Evolutionary conservation across 2,329 filamentous ascomycete genomes (phyloP).

Genomic region (Ophiocordyceps camponoti-leonardi): DNA sequence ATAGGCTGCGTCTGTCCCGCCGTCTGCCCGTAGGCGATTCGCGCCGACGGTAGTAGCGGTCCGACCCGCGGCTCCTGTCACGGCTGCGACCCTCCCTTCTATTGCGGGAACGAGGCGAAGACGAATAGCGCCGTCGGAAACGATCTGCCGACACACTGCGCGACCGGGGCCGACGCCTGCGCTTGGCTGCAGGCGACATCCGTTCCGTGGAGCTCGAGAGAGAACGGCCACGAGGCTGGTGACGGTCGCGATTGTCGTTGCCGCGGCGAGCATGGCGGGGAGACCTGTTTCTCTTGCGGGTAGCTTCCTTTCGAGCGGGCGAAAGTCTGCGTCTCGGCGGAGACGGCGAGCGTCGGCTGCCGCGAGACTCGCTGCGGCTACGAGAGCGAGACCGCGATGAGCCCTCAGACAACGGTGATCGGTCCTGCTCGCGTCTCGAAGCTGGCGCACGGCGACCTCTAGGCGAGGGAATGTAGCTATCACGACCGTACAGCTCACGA

Average conservation of each 20-base stretch:
- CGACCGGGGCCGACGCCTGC: slow-evolving; percentile 31
- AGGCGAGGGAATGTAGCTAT: slow-evolving; percentile 35
- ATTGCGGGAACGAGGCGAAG: slow-evolving; percentile 24
- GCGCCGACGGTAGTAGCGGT: slow-evolving; percentile 2
- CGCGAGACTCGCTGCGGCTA: slow-evolving; percentile 13
- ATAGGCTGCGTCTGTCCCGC: slow-evolving; percentile 1
- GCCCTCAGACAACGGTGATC: slow-evolving; percentile 18
- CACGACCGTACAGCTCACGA: slow-evolving; percentile 27
- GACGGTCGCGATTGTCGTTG: slow-evolving; percentile 7
- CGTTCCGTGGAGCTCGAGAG: slow-evolving; percentile 19
- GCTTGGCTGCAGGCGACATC: slow-evolving; percentile 28
- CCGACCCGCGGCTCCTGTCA: not conserved
- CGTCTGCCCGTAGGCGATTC: not conserved
- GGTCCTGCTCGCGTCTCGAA: slow-evolving; percentile 8
- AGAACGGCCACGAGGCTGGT: slow-evolving; percentile 9
- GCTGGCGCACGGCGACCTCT: slow-evolving; percentile 22
- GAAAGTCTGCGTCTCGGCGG: slow-evolving; percentile 17
- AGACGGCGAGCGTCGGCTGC: slow-evolving; percentile 14
- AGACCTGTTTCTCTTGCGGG: slow-evolving; percentile 23
- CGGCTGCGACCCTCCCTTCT: slow-evolving; percentile 14
- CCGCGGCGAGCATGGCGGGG: slow-evolving; percentile 10
- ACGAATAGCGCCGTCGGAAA: slow-evolving; percentile 16
- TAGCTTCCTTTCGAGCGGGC: slow-evolving; percentile 13
- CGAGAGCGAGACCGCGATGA: slow-evolving; percentile 12
- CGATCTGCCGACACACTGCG: slow-evolving; percentile 26